Evolutionary conservation across 805 yeast species (phyloP).

Genomic region (Saccharomycopsis sp.): DNA sequence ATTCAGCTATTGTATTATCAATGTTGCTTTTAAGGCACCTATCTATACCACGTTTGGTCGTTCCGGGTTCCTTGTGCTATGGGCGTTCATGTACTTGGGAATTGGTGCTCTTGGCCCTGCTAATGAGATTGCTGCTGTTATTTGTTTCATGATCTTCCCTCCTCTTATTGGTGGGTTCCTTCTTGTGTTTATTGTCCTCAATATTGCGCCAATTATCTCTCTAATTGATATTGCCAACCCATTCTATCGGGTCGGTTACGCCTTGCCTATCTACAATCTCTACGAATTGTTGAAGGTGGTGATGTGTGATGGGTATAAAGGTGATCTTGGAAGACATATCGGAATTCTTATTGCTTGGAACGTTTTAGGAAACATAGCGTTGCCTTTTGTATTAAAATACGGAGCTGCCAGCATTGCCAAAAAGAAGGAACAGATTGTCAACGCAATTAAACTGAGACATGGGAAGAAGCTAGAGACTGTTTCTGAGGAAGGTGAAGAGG

Average conservation of each 20-base stretch:
- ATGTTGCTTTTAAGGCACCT: conserved; percentile 63
- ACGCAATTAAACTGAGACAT: background rate
- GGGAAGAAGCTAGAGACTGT: background rate
- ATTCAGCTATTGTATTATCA: conserved; percentile 50
- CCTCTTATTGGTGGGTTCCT: conserved; percentile 69
- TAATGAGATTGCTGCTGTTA: conserved; percentile 55
- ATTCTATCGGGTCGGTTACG: conserved; percentile 50
- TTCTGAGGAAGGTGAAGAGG: no score
- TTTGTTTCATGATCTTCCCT: conserved; percentile 48
- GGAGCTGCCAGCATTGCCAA: background rate
- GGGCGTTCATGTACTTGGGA: conserved; percentile 63
- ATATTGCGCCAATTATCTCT: conserved; percentile 62
- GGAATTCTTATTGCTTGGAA: conserved; percentile 60
- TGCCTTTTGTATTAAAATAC: conserved; percentile 39
- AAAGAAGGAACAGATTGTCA: background rate
- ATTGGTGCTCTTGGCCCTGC: conserved; percentile 76
- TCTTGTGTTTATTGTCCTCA: conserved; percentile 60
- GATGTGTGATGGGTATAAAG: conserved; percentile 50
- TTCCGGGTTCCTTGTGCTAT: conserved; percentile 66
- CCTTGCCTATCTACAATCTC: conserved; percentile 62
- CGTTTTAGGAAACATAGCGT: conserved; percentile 38
- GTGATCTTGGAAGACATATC: conserved; percentile 50
- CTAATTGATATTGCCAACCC: conserved; percentile 54
- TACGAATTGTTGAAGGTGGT: conserved; percentile 55
- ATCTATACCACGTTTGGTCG: conserved; percentile 52